phyloP scores from a whole-genome alignment of 129 eudicot species.

The Flaveria trinervia region DNA sequence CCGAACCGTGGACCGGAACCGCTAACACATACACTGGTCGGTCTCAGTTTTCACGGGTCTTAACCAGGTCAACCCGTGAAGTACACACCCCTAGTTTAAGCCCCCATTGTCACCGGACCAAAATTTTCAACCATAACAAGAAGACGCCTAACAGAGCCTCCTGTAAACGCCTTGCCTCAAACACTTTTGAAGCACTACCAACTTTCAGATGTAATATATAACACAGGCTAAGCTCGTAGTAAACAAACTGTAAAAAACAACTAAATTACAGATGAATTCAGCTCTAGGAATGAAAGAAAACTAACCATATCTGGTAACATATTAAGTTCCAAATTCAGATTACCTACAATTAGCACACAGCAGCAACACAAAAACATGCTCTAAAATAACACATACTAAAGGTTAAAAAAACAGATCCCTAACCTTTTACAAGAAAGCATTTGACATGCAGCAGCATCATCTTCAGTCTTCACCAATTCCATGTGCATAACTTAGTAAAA shows the following conservation, averaged over 20 bases:
- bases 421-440: conserved; percentile 38
- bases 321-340: conserved; percentile 32
- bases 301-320: conserved; percentile 24
- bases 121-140: too few species aligned
- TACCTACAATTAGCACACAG: conserved; percentile 38
- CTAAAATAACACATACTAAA: conserved; percentile 32
- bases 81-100: too few species aligned
- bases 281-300: conserved; percentile 24
- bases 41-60: too few species aligned
- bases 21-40: too few species aligned
- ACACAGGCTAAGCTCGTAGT: conserved; percentile 11
- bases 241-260: not conserved
- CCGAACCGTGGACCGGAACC: too few species aligned
- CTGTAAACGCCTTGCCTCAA: too few species aligned
- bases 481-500: conserved; percentile 32
- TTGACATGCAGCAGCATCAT: conserved; percentile 20
- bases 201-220: not conserved
- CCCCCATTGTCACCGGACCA: too few species aligned
- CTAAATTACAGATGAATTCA: conserved; percentile 25
- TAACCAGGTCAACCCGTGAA: too few species aligned
- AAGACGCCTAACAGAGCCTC: too few species aligned
- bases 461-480: conserved; percentile 23
- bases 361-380: conserved; percentile 25
- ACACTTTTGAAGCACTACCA: too few species aligned
- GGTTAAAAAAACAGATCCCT: conserved; percentile 9